Conservation (phyloP, 805 yeast genomes). For the Middelhovenomyces tepae region DNA sequence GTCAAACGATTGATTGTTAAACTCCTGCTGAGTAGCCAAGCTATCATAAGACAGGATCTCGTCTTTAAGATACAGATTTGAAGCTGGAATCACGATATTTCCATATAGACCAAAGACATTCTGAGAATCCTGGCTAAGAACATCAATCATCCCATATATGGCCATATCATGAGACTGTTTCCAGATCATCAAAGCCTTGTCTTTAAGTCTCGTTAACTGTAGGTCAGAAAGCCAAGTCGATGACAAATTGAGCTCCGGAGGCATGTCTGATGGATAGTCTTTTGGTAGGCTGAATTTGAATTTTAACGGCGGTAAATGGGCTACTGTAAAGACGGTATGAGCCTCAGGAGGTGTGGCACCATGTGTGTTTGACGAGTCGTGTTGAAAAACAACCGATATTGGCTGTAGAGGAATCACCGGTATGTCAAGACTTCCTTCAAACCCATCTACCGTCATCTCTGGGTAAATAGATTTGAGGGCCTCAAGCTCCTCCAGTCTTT, state of each 20-base stretch:
- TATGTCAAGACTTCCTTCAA: conserved; percentile 5
- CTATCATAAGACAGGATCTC: conserved; percentile 8
- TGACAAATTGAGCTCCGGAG: conserved; percentile 7
- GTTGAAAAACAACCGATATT: conserved; percentile 5
- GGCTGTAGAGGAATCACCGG: conserved; percentile 6
- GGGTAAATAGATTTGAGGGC: conserved; percentile 14
- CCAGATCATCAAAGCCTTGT: conserved; percentile 9
- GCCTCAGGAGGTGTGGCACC: background rate
- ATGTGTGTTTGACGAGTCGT: background rate
- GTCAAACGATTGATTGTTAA: conserved; percentile 11
- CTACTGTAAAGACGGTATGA: conserved; percentile 2
- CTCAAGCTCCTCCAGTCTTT: conserved; percentile 11
- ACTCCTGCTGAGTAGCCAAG: conserved; percentile 7
- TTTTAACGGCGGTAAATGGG: conserved; percentile 14
- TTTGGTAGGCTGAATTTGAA: conserved; percentile 11
- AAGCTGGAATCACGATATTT: background rate
- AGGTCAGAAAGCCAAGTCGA: conserved; percentile 9
- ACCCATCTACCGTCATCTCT: conserved; percentile 7
- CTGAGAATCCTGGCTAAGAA: conserved; percentile 2
- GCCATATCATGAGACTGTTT: conserved; percentile 7
- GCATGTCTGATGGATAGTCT: conserved; percentile 10
- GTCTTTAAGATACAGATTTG: conserved; percentile 5
- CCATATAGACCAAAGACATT: conserved; percentile 1
- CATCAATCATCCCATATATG: conserved; percentile 13
- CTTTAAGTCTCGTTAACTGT: background rate